A percentile compares a stretch with the other conserved stretches of the same genome.
phyloP scores from a whole-genome alignment of 2,329 filamentous ascomycete species.

The Colletotrichum sp. region DNA sequence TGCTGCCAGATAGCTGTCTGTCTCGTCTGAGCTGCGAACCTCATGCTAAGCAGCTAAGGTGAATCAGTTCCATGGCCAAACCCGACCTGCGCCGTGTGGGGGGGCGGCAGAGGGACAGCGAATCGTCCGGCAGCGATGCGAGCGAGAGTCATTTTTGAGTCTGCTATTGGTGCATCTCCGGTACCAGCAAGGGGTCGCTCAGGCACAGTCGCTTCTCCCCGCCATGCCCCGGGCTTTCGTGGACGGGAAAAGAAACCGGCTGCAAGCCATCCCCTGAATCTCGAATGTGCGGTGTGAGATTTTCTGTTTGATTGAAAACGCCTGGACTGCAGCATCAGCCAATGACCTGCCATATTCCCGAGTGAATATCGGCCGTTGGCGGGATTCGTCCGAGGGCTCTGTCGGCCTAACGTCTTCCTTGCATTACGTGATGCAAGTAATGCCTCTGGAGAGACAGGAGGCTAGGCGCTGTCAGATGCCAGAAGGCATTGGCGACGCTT shows the following conservation, averaged over 20 bases:
- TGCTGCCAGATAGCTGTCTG: neutral
- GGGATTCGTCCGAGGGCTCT: slow-evolving; percentile 8
- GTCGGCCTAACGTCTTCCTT: slow-evolving; percentile 10
- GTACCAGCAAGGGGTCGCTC: slow-evolving; percentile 10
- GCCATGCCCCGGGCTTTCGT: neutral
- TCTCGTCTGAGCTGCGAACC: slow-evolving; percentile 17
- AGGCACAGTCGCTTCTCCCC: slow-evolving; percentile 19
- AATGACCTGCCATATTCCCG: neutral
- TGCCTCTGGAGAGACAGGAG: slow-evolving; percentile 9
- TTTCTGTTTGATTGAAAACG: slow-evolving; percentile 14
- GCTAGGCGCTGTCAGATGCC: neutral
- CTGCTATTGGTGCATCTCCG: slow-evolving; percentile 4
- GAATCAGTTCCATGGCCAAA: slow-evolving; percentile 8
- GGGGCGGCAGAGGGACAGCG: neutral
- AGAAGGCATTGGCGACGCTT: neutral
- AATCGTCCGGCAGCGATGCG: neutral
- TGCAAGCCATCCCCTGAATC: slow-evolving; percentile 10
- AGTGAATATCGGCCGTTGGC: slow-evolving; percentile 6
- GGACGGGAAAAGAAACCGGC: slow-evolving; percentile 17
- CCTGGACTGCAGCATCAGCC: neutral
- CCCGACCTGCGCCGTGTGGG: neutral
- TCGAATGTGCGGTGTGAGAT: slow-evolving; percentile 22
- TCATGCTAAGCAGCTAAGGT: slow-evolving; percentile 20
- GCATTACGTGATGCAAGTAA: slow-evolving; percentile 21
- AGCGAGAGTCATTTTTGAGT: neutral